These are phyloP conservation scores for Penicillium chermesinum DNA, from an alignment of 495 filamentous ascomycete species.

Conservation along the genomic window DNA sequence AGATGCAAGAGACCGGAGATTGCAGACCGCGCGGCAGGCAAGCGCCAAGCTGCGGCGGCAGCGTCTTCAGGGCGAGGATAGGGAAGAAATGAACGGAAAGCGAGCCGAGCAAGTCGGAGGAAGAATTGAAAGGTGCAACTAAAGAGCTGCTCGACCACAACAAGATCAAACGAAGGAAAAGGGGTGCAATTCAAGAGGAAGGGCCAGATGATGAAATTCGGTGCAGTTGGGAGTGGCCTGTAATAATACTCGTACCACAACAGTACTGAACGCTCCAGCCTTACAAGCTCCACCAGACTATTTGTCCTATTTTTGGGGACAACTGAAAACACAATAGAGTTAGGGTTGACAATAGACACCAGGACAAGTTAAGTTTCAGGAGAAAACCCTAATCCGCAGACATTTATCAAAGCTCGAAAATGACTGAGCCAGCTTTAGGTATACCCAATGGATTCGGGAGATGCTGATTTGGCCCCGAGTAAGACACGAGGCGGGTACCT, in stretches of 20 bases:
- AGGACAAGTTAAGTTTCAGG: too few relatives aligned
- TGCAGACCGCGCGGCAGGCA: slow-evolving; percentile 11
- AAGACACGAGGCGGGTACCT: neutral
- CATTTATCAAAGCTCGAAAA: neutral
- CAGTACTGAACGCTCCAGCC: slow-evolving; percentile 13
- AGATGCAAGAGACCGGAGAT: slow-evolving; percentile 4
- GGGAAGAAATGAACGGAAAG: slow-evolving; percentile 14
- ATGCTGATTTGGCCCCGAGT: neutral
- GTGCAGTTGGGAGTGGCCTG: slow-evolving; percentile 21
- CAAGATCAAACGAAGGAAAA: slow-evolving; percentile 10
- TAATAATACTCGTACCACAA: slow-evolving; percentile 16
- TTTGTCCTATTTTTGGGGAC: slow-evolving; percentile 18
- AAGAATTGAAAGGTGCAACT: neutral
- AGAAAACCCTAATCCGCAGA: neutral
- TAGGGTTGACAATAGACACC: slow-evolving; percentile 1
- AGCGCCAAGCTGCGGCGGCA: slow-evolving; percentile 12
- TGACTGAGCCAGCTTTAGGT: too few relatives aligned
- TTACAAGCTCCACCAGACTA: slow-evolving; percentile 15
- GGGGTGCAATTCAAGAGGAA: neutral
- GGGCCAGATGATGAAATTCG: slow-evolving; percentile 4
- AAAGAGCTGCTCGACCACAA: neutral
- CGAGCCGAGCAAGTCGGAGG: slow-evolving; percentile 7
- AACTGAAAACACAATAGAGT: neutral
- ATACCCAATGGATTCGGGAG: too few relatives aligned
- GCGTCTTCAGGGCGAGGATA: neutral